Conservation (phyloP, 1,139 yeast genomes). For the Ogataea hybrid region DNA sequence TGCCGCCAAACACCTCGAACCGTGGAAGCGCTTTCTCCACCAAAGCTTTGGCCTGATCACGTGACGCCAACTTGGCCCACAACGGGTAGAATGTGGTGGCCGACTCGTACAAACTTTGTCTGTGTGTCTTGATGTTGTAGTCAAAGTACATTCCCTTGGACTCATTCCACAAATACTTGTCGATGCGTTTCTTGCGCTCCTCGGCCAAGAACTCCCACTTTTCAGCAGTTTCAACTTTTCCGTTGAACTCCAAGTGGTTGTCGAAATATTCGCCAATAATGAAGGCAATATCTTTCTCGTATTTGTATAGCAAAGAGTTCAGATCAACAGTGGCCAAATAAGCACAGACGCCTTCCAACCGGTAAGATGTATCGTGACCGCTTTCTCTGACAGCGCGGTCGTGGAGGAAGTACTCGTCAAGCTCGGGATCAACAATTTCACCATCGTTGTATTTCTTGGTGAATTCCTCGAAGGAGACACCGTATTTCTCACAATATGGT, state of each 20-base stretch:
- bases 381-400: slow-evolving; percentile 96
- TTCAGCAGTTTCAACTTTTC: slow-evolving; percentile 45
- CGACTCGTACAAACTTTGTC: slow-evolving; percentile 70
- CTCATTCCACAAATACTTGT: slow-evolving; percentile 84
- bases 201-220: slow-evolving; percentile 62
- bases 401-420: slow-evolving; percentile 87
- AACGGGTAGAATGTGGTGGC: slow-evolving; percentile 94
- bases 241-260: slow-evolving; percentile 44
- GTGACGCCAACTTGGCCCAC: slow-evolving; percentile 77
- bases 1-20: slow-evolving; percentile 85
- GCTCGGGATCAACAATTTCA: slow-evolving; percentile 64
- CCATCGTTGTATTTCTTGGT: slow-evolving; percentile 67
- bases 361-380: slow-evolving; percentile 92
- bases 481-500: slow-evolving; percentile 68
- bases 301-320: slow-evolving; percentile 83
- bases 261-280: slow-evolving; percentile 58
- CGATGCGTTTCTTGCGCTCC: slow-evolving; percentile 53
- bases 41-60: slow-evolving; percentile 68
- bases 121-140: slow-evolving; percentile 61
- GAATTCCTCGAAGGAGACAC: slow-evolving; percentile 65
- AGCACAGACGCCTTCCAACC: slow-evolving; percentile 90
- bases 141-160: slow-evolving; percentile 78
- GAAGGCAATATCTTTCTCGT: slow-evolving; percentile 79
- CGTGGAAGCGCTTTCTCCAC: slow-evolving; percentile 60
- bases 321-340: slow-evolving; percentile 88